These are phyloP conservation scores for Phytophthora foliorum DNA, from an alignment of 352 stramenopile species.

Conservation along the genomic window DNA sequence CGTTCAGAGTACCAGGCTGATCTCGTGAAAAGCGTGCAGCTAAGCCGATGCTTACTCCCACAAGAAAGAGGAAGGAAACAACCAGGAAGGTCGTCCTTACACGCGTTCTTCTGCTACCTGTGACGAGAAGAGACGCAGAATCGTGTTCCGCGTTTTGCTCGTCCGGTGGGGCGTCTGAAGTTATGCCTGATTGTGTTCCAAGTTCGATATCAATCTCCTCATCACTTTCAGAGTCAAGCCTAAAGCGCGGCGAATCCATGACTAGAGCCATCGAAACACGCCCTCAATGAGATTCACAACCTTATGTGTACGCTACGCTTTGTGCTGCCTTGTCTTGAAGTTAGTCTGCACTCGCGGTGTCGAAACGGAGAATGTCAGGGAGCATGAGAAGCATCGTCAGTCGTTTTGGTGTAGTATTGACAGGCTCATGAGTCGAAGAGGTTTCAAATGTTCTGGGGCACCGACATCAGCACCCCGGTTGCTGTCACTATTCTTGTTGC, in stretches of 20 bases:
- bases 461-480: not conserved
- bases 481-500: conserved; percentile 36
- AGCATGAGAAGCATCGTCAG: conserved; percentile 5
- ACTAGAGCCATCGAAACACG: conserved; percentile 30
- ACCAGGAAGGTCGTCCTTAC: conserved; percentile 18
- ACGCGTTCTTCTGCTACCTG: conserved; percentile 19
- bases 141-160: conserved; percentile 24
- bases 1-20: conserved; percentile 1
- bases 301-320: not conserved
- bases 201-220: conserved; percentile 48
- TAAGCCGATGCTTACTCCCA: conserved; percentile 40
- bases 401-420: conserved; percentile 1
- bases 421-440: not conserved
- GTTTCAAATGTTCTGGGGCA: conserved; percentile 16
- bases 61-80: conserved; percentile 33
- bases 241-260: conserved; percentile 28
- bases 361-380: conserved; percentile 18
- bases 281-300: not conserved
- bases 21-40: conserved; percentile 29
- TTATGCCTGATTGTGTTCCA: conserved; percentile 11
- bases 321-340: not conserved
- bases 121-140: conserved; percentile 23
- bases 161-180: conserved; percentile 2
- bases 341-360: conserved; percentile 1
- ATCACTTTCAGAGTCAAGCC: conserved; percentile 32